A percentile compares a stretch with the other conserved stretches of the same genome.
Evolutionary conservation across 2,329 filamentous ascomycete species (phyloP).

Genomic region (Colletotrichum sp.): DNA sequence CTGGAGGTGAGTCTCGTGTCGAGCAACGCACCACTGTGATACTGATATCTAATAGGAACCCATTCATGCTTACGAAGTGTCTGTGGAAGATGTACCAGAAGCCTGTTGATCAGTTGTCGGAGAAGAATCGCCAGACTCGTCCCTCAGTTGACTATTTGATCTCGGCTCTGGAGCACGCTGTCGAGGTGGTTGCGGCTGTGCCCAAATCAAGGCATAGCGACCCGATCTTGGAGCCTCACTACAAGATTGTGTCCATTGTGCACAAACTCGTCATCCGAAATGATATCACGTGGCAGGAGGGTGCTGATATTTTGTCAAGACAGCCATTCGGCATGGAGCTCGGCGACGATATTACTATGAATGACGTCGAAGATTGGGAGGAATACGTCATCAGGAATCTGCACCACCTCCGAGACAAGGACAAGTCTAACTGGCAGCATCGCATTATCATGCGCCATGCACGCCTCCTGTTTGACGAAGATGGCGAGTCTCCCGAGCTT

Average conservation of each 20-base stretch:
- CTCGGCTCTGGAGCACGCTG: slow-evolving; percentile 53
- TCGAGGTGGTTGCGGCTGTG: slow-evolving; percentile 53
- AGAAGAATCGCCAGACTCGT: slow-evolving; percentile 41
- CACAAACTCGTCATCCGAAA: slow-evolving; percentile 76
- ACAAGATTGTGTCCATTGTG: slow-evolving; percentile 82
- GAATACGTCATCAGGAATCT: slow-evolving; percentile 57
- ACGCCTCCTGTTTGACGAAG: slow-evolving; percentile 56
- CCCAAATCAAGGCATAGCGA: slow-evolving; percentile 67
- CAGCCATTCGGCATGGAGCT: slow-evolving; percentile 59
- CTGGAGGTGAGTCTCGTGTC: slow-evolving; percentile 54
- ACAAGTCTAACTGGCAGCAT: slow-evolving; percentile 96
- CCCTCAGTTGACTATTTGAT: slow-evolving; percentile 48
- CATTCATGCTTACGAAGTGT: slow-evolving; percentile 66
- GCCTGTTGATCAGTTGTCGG: slow-evolving; percentile 45
- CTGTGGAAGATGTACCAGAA: slow-evolving; percentile 68
- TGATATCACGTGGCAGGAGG: slow-evolving; percentile 52
- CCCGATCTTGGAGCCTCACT: slow-evolving; percentile 88
- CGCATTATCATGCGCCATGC: slow-evolving; percentile 81
- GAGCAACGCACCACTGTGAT: background rate
- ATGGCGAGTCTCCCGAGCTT: slow-evolving; percentile 44
- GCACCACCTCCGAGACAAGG: slow-evolving; percentile 65
- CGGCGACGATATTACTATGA: slow-evolving; percentile 52
- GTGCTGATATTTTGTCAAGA: slow-evolving; percentile 56
- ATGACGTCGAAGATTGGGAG: slow-evolving; percentile 67
- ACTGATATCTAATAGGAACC: slow-evolving; percentile 40